Conservation (phyloP, 1,139 yeast genomes). For the Suhomyces taliae region DNA sequence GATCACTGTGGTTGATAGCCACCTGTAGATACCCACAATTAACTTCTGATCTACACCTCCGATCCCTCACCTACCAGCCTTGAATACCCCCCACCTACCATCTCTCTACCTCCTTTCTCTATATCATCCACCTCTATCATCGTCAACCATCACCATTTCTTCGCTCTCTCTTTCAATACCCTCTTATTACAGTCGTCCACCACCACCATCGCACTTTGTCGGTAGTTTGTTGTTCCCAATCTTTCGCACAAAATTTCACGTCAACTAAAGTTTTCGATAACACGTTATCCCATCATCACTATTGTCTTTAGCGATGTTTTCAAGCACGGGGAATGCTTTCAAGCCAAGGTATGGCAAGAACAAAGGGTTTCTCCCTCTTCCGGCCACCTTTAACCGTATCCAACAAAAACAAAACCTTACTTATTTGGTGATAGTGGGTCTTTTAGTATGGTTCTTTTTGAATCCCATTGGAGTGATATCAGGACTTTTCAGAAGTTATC, state of each 20-base stretch:
- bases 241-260: background rate
- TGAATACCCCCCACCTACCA: too few species aligned
- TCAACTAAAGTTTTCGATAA: background rate
- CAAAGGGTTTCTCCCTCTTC: slow-evolving; percentile 31
- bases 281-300: background rate
- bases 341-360: slow-evolving; percentile 29
- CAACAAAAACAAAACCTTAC: slow-evolving; percentile 19
- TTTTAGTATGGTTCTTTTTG: slow-evolving; percentile 26
- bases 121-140: too few species aligned
- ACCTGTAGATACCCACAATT: too few species aligned
- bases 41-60: too few species aligned
- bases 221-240: background rate
- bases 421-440: slow-evolving; percentile 16
- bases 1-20: too few species aligned
- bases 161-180: too few species aligned
- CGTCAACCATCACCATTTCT: too few species aligned
- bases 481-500: slow-evolving; percentile 9
- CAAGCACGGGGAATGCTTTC: slow-evolving; percentile 13
- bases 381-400: slow-evolving; percentile 31
- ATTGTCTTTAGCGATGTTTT: slow-evolving; percentile 3
- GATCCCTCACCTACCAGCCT: too few species aligned
- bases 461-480: slow-evolving; percentile 22
- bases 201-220: too few species aligned
- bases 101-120: too few species aligned
- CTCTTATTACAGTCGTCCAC: too few species aligned